Evolutionary conservation across 176 grass and related monocot genomes (phyloP).

Genomic region (Ampelocalamus luodianensis): DNA sequence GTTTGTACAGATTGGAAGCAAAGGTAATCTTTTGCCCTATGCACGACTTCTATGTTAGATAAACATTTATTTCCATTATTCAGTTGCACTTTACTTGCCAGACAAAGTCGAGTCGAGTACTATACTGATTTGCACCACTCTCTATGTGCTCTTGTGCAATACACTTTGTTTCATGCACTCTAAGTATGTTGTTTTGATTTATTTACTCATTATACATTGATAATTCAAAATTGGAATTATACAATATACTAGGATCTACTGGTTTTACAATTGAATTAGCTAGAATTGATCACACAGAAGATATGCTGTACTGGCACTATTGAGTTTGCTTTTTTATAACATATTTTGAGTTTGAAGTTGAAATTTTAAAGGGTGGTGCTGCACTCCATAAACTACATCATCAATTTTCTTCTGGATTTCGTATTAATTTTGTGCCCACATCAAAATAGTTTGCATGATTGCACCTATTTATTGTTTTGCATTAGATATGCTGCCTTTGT

Average conservation of each 20-base stretch:
- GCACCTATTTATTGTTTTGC: no score
- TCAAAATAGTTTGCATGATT: no score
- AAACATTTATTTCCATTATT: constrained; percentile 17
- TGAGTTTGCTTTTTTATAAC: no score
- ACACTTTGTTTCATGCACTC: neutral
- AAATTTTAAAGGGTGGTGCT: no score
- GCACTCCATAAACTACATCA: no score
- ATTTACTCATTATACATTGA: neutral
- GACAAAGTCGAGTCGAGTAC: neutral
- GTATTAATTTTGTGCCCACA: no score
- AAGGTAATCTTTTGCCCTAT: constrained; percentile 55
- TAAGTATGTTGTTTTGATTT: neutral
- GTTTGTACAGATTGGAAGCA: constrained; percentile 51
- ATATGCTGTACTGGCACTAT: neutral
- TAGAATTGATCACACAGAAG: constrained; percentile 5
- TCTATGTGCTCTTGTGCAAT: neutral
- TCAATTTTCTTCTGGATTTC: no score
- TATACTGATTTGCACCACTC: neutral
- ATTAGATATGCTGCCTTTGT: no score
- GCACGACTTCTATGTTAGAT: neutral
- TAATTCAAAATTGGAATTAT: neutral
- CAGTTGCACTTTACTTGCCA: neutral
- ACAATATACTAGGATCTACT: neutral
- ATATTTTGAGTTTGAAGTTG: no score
- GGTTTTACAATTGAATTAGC: neutral